These are phyloP conservation scores for Biscogniauxia sp. DNA, from an alignment of 2,329 filamentous ascomycete species.

Conservation along the genomic window DNA sequence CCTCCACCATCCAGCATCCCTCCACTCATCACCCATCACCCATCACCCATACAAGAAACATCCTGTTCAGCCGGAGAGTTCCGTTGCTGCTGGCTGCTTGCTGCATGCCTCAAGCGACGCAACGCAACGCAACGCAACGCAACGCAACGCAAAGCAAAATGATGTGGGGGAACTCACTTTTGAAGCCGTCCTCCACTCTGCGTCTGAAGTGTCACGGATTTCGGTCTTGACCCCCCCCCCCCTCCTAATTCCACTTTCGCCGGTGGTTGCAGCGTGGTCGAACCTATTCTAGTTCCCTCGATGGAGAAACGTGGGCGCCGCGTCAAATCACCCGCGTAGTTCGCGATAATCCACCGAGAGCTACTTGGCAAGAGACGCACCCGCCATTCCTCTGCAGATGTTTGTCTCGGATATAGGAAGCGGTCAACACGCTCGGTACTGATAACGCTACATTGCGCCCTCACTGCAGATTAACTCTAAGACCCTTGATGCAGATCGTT, in stretches of 20 bases:
- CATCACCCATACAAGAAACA: too few relatives aligned
- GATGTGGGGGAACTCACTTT: not conserved
- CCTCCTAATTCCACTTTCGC: not conserved
- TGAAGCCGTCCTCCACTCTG: not conserved
- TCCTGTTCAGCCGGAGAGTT: not conserved
- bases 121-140: too few relatives aligned
- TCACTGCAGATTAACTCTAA: slow-evolving; percentile 3
- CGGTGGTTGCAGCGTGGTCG: not conserved
- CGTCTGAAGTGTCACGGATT: not conserved
- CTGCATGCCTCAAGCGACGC: too few relatives aligned
- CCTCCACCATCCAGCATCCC: too few relatives aligned
- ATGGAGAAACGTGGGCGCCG: not conserved
- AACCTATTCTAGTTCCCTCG: not conserved
- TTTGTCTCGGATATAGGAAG: slow-evolving; percentile 6
- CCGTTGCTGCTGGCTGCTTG: too few relatives aligned
- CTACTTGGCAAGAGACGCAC: slow-evolving; percentile 14
- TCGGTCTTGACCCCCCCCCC: not conserved
- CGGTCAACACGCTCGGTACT: slow-evolving; percentile 6
- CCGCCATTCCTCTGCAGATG: slow-evolving; percentile 15
- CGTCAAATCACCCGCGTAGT: not conserved
- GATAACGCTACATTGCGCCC: not conserved
- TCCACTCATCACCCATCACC: too few relatives aligned
- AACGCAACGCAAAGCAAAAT: not conserved
- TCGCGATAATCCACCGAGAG: not conserved
- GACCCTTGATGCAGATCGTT: slow-evolving; percentile 16